These are phyloP conservation scores for Quercus engelmannii DNA, from an alignment of 306 rosid species.

Conservation along the genomic window DNA sequence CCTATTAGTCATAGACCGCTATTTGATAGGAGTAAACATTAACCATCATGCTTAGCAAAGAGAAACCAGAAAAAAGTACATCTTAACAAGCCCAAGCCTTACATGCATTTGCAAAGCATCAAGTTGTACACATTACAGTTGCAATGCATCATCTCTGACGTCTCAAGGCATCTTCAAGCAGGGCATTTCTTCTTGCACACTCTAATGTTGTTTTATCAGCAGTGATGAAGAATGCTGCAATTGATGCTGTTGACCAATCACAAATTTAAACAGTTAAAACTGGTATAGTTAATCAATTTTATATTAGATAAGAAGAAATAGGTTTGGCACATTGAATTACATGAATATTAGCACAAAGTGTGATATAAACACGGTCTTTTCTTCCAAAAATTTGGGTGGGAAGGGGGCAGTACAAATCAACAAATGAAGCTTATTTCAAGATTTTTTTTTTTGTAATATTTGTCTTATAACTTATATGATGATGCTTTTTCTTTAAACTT, in stretches of 20 bases:
- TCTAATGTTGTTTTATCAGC: conserved; percentile 82
- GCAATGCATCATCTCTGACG: conserved; percentile 31
- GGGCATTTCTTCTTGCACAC: conserved; percentile 83
- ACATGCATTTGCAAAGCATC: not conserved
- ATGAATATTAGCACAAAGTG: not conserved
- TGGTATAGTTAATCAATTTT: conserved; percentile 1
- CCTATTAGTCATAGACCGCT: not conserved
- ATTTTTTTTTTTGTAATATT: no score
- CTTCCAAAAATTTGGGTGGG: not conserved
- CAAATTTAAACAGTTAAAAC: conserved; percentile 8
- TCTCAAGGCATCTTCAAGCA: conserved; percentile 57
- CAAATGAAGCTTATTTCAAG: no score
- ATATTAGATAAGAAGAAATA: not conserved
- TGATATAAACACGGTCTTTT: not conserved
- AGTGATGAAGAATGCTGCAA: conserved; percentile 74
- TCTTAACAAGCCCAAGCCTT: conserved; percentile 9
- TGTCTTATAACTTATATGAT: not conserved
- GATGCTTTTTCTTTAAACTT: not conserved
- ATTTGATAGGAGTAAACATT: not conserved
- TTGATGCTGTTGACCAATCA: conserved; percentile 61
- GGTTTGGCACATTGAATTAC: not conserved
- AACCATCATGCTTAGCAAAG: conserved; percentile 8
- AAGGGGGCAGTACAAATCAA: not conserved
- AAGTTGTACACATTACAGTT: not conserved
- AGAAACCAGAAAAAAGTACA: not conserved